Conservation (phyloP, 78 protist species). For the Paulinella micropora region DNA sequence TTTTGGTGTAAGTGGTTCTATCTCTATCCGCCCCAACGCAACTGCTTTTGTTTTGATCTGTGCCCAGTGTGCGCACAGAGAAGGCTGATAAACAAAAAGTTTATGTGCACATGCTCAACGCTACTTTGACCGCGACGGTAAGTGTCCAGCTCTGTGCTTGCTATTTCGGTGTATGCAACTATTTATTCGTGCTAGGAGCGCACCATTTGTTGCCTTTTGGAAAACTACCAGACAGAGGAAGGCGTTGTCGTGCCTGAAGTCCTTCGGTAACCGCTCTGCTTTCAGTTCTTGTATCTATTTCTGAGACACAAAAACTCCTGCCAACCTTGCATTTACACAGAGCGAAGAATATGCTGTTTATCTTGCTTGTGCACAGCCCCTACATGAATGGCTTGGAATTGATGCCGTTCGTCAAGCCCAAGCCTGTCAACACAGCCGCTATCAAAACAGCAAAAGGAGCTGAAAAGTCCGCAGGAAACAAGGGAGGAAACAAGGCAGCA, state of each 20-base stretch:
- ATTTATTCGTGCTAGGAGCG: no score
- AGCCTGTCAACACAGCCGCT: neutral
- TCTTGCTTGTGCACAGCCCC: neutral
- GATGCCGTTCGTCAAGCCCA: neutral
- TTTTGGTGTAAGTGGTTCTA: no score
- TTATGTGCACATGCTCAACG: slow-evolving; percentile 38
- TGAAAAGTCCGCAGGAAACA: no score
- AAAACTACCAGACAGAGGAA: slow-evolving; percentile 22
- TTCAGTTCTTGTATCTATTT: neutral
- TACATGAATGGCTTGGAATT: neutral
- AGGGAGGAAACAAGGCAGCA: no score
- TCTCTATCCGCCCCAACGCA: no score
- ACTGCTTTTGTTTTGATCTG: no score
- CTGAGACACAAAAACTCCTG: neutral
- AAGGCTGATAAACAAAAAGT: neutral
- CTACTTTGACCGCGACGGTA: slow-evolving; percentile 17
- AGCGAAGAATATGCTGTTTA: neutral
- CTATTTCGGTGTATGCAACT: no score
- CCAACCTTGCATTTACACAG: neutral
- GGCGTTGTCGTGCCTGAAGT: slow-evolving; percentile 31
- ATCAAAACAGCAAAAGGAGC: neutral
- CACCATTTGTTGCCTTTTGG: slow-evolving; percentile 28
- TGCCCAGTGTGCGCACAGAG: neutral
- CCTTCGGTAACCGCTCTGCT: neutral
- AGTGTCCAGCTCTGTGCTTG: no score